These are phyloP conservation scores for Tripidium arundinaceum DNA, from an alignment of 202 grass and related monocot genomes.

Conservation along the genomic window DNA sequence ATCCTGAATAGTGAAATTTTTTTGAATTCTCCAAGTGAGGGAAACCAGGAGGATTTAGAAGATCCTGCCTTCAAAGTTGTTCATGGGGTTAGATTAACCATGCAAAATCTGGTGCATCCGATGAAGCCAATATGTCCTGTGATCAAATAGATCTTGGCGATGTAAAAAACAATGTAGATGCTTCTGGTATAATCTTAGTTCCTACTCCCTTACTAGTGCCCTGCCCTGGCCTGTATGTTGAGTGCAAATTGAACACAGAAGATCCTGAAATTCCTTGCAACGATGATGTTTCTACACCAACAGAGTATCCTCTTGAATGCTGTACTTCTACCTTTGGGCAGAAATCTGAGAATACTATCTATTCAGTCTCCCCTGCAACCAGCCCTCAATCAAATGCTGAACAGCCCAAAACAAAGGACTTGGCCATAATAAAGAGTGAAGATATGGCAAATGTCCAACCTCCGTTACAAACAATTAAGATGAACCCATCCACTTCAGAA, in stretches of 20 bases:
- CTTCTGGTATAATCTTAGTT: conserved; percentile 40
- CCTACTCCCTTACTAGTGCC: conserved; percentile 37
- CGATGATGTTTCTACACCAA: conserved; percentile 39
- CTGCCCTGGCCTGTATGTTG: conserved; percentile 28
- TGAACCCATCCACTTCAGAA: conserved; percentile 39
- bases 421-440: conserved; percentile 36
- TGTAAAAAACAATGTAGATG: conserved; percentile 19
- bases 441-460: conserved; percentile 28
- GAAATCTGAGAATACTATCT: conserved; percentile 27
- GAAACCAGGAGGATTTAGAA: conserved; percentile 43
- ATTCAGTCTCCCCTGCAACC: conserved; percentile 26
- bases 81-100: conserved; percentile 14
- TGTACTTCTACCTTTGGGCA: conserved; percentile 22
- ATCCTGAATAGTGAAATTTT: conserved; percentile 69
- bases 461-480: conserved; percentile 33
- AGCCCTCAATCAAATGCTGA: conserved; percentile 32
- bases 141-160: conserved; percentile 34
- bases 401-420: conserved; percentile 30
- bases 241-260: conserved; percentile 78
- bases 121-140: conserved; percentile 40
- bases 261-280: conserved; percentile 92
- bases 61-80: conserved; percentile 30
- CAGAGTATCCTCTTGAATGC: conserved; percentile 36
- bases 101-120: conserved; percentile 44
- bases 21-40: conserved; percentile 70